phyloP scores from a whole-genome alignment of 192 early-diverging fungal species.

The Linderina pennispora region DNA sequence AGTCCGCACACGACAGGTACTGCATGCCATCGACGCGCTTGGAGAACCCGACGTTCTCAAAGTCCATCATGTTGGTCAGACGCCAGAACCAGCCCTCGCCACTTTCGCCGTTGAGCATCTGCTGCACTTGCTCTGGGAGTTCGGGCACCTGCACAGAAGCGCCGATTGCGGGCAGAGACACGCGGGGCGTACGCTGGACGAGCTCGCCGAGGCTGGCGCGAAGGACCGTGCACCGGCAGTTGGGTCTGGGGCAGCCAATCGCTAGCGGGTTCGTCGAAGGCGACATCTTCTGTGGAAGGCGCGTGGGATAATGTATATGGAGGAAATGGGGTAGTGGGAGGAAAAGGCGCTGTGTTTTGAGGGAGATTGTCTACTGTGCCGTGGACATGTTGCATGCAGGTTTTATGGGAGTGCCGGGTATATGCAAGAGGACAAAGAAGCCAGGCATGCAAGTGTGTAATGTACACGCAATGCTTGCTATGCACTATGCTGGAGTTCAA shows the following conservation, averaged over 20 bases:
- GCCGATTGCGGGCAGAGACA: not conserved
- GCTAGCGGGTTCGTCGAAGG: not conserved
- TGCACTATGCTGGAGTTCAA: no score
- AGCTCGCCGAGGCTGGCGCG: not conserved
- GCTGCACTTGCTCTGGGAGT: not conserved
- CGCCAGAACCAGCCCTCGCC: slow-evolving; percentile 48
- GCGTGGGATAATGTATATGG: no score
- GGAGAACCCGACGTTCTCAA: slow-evolving; percentile 73
- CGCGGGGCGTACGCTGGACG: not conserved
- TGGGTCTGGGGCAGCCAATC: not conserved
- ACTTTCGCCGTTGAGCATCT: not conserved
- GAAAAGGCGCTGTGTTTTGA: no score
- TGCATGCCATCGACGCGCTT: slow-evolving; percentile 52
- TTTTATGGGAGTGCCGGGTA: no score
- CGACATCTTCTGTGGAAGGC: no score
- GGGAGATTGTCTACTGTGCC: no score
- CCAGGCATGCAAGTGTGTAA: no score
- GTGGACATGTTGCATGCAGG: no score
- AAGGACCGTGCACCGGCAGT: not conserved
- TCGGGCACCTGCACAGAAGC: not conserved
- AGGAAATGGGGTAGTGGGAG: no score
- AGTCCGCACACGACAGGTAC: slow-evolving; percentile 70
- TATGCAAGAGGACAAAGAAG: no score
- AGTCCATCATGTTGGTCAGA: slow-evolving; percentile 61
- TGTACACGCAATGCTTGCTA: no score